A percentile compares a stretch with the other conserved stretches of the same genome.
Conservation (phyloP, 352 stramenopile genomes). For the Blastocystis sp. region DNA sequence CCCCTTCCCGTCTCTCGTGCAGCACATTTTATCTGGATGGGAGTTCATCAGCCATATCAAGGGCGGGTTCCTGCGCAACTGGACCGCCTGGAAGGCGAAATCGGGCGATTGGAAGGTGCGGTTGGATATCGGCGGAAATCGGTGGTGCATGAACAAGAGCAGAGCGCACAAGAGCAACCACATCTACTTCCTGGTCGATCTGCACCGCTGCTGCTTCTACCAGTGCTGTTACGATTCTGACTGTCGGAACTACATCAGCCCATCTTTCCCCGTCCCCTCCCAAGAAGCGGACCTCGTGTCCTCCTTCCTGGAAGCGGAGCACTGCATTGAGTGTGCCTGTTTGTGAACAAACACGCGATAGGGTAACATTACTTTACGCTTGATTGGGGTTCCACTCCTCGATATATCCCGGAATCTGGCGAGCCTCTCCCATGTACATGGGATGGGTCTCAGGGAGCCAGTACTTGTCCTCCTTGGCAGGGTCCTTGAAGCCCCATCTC, state of each 20-base stretch:
- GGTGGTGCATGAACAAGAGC: conserved; percentile 62
- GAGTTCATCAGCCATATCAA: conserved; percentile 11
- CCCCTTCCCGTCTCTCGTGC: conserved; percentile 19
- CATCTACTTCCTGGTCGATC: conserved; percentile 57
- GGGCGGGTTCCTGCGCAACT: conserved; percentile 40
- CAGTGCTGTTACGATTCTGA: conserved; percentile 51
- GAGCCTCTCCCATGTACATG: conserved; percentile 57
- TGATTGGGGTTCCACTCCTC: conserved; percentile 35
- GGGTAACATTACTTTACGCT: conserved; percentile 60
- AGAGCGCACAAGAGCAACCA: conserved; percentile 62
- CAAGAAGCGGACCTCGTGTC: not conserved
- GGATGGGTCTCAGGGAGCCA: conserved; percentile 47
- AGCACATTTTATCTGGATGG: conserved; percentile 1
- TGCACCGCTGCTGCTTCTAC: not conserved
- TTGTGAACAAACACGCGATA: not conserved
- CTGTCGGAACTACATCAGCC: not conserved
- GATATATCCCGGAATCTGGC: conserved; percentile 18
- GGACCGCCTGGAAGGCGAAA: conserved; percentile 1
- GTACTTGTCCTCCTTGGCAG: conserved; percentile 41
- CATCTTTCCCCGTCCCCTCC: conserved; percentile 1
- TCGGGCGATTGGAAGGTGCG: conserved; percentile 1
- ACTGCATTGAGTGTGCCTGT: not conserved
- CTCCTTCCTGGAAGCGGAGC: conserved; percentile 7
- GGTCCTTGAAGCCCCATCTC: conserved; percentile 63
- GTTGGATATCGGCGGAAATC: conserved; percentile 57